phyloP scores from a whole-genome alignment of 371 early-diverging fungal genomes.

The Entomophthora muscae region DNA sequence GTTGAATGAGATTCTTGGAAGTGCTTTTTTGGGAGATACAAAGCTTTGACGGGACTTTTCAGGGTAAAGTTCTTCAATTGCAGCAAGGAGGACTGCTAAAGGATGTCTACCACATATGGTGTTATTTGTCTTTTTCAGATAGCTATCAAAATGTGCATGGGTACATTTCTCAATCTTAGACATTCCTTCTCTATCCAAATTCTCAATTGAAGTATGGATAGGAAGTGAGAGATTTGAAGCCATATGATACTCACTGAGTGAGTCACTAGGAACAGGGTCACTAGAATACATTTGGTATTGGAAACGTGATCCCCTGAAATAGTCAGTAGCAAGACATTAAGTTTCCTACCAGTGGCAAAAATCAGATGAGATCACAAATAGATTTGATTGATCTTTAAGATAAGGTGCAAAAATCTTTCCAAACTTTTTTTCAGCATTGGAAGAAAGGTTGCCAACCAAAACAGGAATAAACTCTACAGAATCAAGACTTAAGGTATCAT shows the following conservation, averaged over 20 bases:
- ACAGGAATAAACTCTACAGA: conserved; percentile 62
- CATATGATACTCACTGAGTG: conserved; percentile 2
- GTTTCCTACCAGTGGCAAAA: conserved; percentile 80
- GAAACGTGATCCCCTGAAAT: conserved; percentile 14
- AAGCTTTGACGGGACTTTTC: neutral
- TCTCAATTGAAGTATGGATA: conserved; percentile 50
- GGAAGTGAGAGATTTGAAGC: conserved; percentile 16
- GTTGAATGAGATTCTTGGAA: conserved; percentile 36
- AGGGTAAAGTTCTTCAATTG: conserved; percentile 19
- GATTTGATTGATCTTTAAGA: conserved; percentile 35
- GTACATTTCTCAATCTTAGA: conserved; percentile 36
- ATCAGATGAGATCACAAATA: conserved; percentile 84
- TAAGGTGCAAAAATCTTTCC: conserved; percentile 50
- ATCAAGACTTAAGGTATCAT: conserved; percentile 29
- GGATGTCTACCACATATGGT: conserved; percentile 92
- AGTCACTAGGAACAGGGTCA: conserved; percentile 9
- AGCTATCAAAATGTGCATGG: conserved; percentile 35
- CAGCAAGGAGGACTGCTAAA: conserved; percentile 59
- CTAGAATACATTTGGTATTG: conserved; percentile 12
- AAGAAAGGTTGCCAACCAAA: conserved; percentile 53
- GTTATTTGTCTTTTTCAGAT: conserved; percentile 55
- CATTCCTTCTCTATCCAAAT: conserved; percentile 70
- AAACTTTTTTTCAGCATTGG: conserved; percentile 34
- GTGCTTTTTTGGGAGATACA: conserved; percentile 8
- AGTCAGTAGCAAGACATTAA: too few species aligned